Conservation (phyloP, 495 filamentous ascomycete species). For the Amphirosellinia nigrospora region DNA sequence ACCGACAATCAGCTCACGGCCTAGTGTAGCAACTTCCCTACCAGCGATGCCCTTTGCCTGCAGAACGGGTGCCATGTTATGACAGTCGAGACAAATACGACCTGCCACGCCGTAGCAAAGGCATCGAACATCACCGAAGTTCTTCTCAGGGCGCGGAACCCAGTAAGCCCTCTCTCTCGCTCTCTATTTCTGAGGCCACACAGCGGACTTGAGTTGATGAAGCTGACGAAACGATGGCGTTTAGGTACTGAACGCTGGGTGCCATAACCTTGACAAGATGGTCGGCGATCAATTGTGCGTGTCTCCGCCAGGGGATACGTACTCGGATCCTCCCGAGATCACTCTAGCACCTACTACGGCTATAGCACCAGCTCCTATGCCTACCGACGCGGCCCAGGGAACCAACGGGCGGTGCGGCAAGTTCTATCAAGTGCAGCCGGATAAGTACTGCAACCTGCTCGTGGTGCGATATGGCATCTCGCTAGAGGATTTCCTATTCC, state of each 20-base stretch:
- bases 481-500: slow-evolving; percentile 7
- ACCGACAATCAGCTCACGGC: neutral
- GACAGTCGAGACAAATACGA: neutral
- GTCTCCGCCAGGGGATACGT: too few species aligned
- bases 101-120: neutral
- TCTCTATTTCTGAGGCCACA: too few species aligned
- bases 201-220: too few species aligned
- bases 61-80: neutral
- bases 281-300: too few species aligned
- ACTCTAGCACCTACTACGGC: neutral
- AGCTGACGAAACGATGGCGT: too few species aligned
- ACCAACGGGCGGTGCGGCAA: slow-evolving; percentile 12
- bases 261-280: too few species aligned
- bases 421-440: neutral
- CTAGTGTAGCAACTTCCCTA: neutral
- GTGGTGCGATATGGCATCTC: slow-evolving; percentile 21
- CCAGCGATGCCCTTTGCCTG: neutral
- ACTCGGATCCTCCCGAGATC: too few species aligned
- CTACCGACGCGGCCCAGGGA: slow-evolving; percentile 27
- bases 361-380: slow-evolving; percentile 27
- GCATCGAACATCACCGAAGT: neutral
- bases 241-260: too few species aligned
- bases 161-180: too few species aligned
- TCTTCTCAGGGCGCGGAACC: too few species aligned
- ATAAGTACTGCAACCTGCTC: slow-evolving; percentile 32